A percentile compares a stretch with the other conserved stretches of the same genome.
Conservation (phyloP, 2,329 filamentous ascomycete species). For the Verticillium klebahnii region DNA sequence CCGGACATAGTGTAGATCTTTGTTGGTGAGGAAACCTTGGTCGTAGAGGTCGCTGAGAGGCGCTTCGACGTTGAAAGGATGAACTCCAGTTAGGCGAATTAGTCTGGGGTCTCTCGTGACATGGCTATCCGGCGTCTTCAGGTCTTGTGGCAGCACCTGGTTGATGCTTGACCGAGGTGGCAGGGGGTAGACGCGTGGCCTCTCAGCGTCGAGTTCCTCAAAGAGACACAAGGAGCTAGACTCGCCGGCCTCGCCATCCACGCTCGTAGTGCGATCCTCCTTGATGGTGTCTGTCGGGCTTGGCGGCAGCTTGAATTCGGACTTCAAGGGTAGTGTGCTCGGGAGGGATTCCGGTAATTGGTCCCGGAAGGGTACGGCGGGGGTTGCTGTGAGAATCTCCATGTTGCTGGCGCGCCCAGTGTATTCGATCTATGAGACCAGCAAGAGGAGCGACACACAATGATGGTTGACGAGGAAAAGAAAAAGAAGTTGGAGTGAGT, state of each 20-base stretch:
- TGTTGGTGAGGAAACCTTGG: constrained; percentile 78
- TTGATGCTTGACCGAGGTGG: constrained; percentile 61
- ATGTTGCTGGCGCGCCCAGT: background rate
- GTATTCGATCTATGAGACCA: background rate
- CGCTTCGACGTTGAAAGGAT: constrained; percentile 88
- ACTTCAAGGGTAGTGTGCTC: constrained; percentile 10
- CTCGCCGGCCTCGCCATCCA: constrained; percentile 19
- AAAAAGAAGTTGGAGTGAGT: background rate
- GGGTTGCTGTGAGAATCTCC: constrained; percentile 1
- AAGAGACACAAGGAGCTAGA: constrained; percentile 8
- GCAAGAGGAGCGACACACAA: background rate
- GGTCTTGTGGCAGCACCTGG: constrained; percentile 66
- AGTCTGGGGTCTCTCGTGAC: constrained; percentile 75
- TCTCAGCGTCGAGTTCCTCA: constrained; percentile 12
- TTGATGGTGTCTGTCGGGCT: constrained; percentile 35
- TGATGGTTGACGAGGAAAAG: background rate
- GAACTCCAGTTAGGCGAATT: constrained; percentile 80
- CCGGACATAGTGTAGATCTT: constrained; percentile 85
- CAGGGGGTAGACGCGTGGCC: constrained; percentile 49
- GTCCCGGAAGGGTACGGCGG: constrained; percentile 3
- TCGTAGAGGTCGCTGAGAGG: constrained; percentile 75
- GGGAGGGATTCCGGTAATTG: constrained; percentile 7
- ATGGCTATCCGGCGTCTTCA: constrained; percentile 78
- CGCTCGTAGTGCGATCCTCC: constrained; percentile 28
- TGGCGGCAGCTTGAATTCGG: constrained; percentile 25